A percentile compares a stretch with the other conserved stretches of the same genome.
Evolutionary conservation across 768 basidiomycete genomes (phyloP).

Genomic region (Leccinellum luteum): DNA sequence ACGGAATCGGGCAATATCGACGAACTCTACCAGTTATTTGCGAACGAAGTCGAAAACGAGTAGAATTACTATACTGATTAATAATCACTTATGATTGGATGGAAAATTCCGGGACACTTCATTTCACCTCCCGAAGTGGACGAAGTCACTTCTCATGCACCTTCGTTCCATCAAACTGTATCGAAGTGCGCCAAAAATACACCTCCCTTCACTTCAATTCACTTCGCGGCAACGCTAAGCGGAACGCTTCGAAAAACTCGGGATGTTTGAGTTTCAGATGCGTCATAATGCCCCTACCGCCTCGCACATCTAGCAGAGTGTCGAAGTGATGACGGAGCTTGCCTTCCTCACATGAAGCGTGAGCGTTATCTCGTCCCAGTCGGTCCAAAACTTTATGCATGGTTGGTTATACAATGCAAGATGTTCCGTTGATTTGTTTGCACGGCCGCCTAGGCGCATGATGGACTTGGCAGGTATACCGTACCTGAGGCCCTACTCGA

Average conservation of each 20-base stretch:
- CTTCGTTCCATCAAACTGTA: no score
- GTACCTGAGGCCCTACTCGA: slow-evolving; percentile 55
- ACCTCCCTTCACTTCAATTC: no score
- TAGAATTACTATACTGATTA: no score
- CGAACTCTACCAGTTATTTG: no score
- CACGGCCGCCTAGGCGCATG: slow-evolving; percentile 57
- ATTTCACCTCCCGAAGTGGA: no score
- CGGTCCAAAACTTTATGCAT: not conserved
- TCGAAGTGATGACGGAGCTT: slow-evolving; percentile 14
- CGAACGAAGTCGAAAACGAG: no score
- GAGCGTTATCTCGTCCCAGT: slow-evolving; percentile 17
- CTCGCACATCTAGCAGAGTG: slow-evolving; percentile 19
- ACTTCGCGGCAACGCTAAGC: no score
- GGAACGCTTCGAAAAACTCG: slow-evolving; percentile 43
- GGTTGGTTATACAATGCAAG: slow-evolving; percentile 37
- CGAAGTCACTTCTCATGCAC: no score
- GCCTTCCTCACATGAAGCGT: slow-evolving; percentile 34
- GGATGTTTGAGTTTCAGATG: slow-evolving; percentile 46
- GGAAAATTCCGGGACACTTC: no score
- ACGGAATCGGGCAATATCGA: no score
- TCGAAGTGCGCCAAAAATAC: no score
- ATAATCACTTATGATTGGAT: no score
- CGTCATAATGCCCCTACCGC: slow-evolving; percentile 35
- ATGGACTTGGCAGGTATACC: slow-evolving; percentile 49
- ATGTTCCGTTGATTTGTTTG: slow-evolving; percentile 43